Base-by-base conservation (phyloP, 352 stramenopile species). In the Phytopythium delawarense region DNA sequence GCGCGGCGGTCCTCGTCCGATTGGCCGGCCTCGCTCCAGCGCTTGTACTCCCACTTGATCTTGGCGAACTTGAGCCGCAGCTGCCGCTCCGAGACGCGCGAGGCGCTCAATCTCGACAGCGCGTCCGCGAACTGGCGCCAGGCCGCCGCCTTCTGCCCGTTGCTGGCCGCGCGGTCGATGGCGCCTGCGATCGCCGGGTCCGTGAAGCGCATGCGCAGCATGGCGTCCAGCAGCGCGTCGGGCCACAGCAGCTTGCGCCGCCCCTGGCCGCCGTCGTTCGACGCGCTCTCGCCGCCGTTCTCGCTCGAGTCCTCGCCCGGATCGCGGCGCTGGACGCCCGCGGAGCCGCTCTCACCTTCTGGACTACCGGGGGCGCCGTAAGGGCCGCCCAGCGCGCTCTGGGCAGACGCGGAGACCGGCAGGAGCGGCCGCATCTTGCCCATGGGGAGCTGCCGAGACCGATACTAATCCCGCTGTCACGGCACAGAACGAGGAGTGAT, bases 61-160 rank as follows among this genome's bases (percentile, higher is more conserved):
- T 53, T 53, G 48, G 48, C 48, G 28, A 53, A 53, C 48, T 53
- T 53, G 48, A 53, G 48, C 48, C 48, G 48, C 48, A 53, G 48
- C 48, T 53, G 48, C 3, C 48, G 48, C 48, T 53, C 48, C 21
- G 48, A 21, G 21, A 53, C 48, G 23, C 15, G 21, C 48, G 21
- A 12, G 21, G 21, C 20, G 21, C 21, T 23, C 11, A 20, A 15
- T 0, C 13, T n/a, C 11, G 21, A 35, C 0, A 53, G 48, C 48
- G 34, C 48, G 7, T 3, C 48, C 2, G 48, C 48, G 28, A 53
- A 53, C 11, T 35, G 48, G 21, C 48, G 21, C 48, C 48, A 53
- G 7, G 48, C 48, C 18, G 48, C 48, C 48, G 21, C 28, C 48
- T 53, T 53, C 48, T 53, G 21, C 21, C 48, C 21, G 48, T 53